A percentile compares a stretch with the other conserved stretches of the same genome.
Conservation (phyloP, 257 asterid genomes). For the Marsdenia floribunda region DNA sequence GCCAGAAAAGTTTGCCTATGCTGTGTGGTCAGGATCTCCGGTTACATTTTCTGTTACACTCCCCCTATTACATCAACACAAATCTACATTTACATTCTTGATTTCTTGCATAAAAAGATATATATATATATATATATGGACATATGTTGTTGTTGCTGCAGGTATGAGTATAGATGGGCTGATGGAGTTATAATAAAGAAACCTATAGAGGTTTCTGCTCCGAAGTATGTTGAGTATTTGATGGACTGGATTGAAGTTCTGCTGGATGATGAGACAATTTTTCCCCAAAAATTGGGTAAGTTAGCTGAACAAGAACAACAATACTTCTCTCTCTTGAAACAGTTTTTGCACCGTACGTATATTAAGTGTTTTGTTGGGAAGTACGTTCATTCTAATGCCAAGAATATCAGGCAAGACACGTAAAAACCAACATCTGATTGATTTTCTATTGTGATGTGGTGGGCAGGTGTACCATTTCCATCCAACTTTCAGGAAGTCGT, state of each 20-base stretch:
- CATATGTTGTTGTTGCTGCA: slow-evolving; percentile 1
- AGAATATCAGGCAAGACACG: no score
- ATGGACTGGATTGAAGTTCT: slow-evolving; percentile 49
- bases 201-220: slow-evolving; percentile 59
- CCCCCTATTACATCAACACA: no score
- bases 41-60: no score
- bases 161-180: slow-evolving; percentile 61
- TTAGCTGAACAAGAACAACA: background rate
- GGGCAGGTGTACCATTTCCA: slow-evolving; percentile 28
- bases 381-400: no score
- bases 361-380: no score
- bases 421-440: background rate
- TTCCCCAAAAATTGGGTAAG: slow-evolving; percentile 44
- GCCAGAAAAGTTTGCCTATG: background rate
- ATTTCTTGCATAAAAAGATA: background rate
- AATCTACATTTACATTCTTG: background rate
- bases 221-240: slow-evolving; percentile 40
- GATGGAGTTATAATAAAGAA: slow-evolving; percentile 47
- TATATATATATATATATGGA: no score
- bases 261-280: slow-evolving; percentile 38
- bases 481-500: slow-evolving; percentile 73
- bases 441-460: background rate
- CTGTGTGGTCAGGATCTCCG: no score
- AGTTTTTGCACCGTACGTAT: no score
- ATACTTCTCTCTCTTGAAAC: no score